A percentile compares a stretch with the other conserved stretches of the same genome.
phyloP scores from a whole-genome alignment of 2,329 filamentous ascomycete genomes.

The Colletotrichum sp. region DNA sequence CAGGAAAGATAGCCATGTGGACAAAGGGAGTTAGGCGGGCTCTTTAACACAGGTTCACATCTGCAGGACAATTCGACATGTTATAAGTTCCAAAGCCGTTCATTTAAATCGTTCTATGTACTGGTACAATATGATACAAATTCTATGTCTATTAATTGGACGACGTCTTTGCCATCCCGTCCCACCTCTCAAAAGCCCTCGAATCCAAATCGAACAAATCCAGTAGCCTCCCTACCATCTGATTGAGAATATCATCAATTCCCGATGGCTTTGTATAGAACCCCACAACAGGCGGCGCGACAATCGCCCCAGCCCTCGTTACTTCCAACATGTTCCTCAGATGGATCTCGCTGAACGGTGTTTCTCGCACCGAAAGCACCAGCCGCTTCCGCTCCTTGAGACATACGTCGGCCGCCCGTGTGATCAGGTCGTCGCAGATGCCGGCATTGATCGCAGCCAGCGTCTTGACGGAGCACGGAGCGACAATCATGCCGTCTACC shows the following conservation, averaged over 20 bases:
- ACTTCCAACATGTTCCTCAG: constrained; percentile 49
- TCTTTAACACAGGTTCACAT: too few relatives aligned
- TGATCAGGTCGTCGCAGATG: constrained; percentile 49
- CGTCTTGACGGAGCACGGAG: constrained; percentile 54
- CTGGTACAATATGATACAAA: neutral
- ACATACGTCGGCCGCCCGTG: constrained; percentile 49
- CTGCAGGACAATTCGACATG: too few relatives aligned
- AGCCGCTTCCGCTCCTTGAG: constrained; percentile 49
- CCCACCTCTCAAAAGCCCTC: constrained; percentile 43
- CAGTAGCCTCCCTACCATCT: constrained; percentile 52
- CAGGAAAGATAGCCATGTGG: too few relatives aligned
- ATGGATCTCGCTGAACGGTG: constrained; percentile 51
- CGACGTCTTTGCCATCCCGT: constrained; percentile 25
- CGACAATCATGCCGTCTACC: constrained; percentile 50
- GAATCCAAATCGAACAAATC: constrained; percentile 49
- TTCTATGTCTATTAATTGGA: too few relatives aligned
- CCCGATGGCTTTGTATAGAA: constrained; percentile 45
- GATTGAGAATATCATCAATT: constrained; percentile 46
- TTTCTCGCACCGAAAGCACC: constrained; percentile 47
- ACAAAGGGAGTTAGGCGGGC: too few relatives aligned
- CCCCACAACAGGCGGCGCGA: constrained; percentile 49
- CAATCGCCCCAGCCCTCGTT: constrained; percentile 41
- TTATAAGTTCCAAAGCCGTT: too few relatives aligned
- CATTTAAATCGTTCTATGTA: too few relatives aligned
- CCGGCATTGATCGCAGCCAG: constrained; percentile 46